Evolutionary conservation across 192 early-diverging fungal genomes (phyloP), one percentile per base, ranked within the genome.

Genomic region (Umbelopsis vinacea): DNA sequence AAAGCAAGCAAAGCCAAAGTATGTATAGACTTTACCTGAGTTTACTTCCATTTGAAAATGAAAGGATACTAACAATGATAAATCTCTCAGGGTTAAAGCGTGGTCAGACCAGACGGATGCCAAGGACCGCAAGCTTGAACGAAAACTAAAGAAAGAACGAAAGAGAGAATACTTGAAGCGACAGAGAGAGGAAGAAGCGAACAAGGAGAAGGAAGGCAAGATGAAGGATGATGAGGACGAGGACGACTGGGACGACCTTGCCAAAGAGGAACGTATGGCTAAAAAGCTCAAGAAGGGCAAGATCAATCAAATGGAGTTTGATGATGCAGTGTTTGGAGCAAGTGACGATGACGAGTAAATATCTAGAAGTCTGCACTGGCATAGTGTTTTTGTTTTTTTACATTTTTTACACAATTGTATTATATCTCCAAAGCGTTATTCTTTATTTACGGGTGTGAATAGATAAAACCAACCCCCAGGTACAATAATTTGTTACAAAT

Each of bases 51-150:
- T 6, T 43, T 4, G 5, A 6, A 43, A 11, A 6, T 12, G 6
- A 12, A n/a, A 43, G 40, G 40, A 29, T 43, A 54, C 10, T 57
- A 35, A 23, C 21, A 14, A 48, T 52, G 15, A 10, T 37, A 38
- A 29, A 22, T 57, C 6, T 52, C n/a, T 19, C 3, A 79, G 70
- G 46, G 48, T 76, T 57, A 35, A 75, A 74, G 67, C 91, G 12
- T 96, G 94, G 94, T 95, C 93, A 5, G 78, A 91, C 8, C 82
- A 96, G 48, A 80, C 77, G 60, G 89, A 90, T 46, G 79, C 82
- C 46, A 94, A 90, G 74, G 88, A 92, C 33, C 78, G 86, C 26
- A 83, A 89, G 45, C 35, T 79, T 14, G 90, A 92, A 17, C 83
- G 94, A 2, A 82, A 89, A 45, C 70, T 89, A 50, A 95, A 95